Evolutionary conservation across 768 basidiomycete species (phyloP).

Genomic region (Coprinopsis sp.): DNA sequence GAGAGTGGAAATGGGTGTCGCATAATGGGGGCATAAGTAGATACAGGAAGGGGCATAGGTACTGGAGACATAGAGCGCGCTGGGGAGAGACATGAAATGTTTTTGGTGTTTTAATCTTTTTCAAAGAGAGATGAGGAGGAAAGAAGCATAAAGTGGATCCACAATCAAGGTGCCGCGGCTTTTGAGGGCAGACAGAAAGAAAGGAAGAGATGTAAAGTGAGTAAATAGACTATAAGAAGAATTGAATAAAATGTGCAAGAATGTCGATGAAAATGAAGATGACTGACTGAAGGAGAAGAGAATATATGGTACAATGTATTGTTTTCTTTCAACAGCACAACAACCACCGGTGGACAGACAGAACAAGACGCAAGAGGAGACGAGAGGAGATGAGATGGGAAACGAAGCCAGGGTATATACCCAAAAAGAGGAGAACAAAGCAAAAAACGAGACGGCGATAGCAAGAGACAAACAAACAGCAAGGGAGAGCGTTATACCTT

Average conservation of each 20-base stretch:
- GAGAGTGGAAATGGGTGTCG: not conserved
- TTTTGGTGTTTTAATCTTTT: no score
- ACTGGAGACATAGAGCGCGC: no score
- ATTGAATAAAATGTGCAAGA: no score
- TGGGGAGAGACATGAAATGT: no score
- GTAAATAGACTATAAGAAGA: no score
- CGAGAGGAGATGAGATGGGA: not conserved
- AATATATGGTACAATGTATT: not conserved
- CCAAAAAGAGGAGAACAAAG: not conserved
- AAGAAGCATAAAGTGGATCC: no score
- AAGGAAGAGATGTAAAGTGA: no score
- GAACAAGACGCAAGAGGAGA: not conserved
- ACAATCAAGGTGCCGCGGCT: no score
- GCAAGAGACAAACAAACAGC: not conserved
- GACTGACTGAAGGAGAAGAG: no score
- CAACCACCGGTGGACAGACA: not conserved
- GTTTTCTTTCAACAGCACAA: not conserved
- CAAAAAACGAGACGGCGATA: not conserved
- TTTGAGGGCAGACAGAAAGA: no score
- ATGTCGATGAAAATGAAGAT: no score
- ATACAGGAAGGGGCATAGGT: not conserved
- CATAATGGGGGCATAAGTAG: not conserved
- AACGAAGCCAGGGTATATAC: not conserved
- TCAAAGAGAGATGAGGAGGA: no score
- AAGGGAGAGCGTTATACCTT: not conserved